Evolutionary conservation across 2,329 filamentous ascomycete species (phyloP).

Genomic region (Chaetomium globosum): DNA sequence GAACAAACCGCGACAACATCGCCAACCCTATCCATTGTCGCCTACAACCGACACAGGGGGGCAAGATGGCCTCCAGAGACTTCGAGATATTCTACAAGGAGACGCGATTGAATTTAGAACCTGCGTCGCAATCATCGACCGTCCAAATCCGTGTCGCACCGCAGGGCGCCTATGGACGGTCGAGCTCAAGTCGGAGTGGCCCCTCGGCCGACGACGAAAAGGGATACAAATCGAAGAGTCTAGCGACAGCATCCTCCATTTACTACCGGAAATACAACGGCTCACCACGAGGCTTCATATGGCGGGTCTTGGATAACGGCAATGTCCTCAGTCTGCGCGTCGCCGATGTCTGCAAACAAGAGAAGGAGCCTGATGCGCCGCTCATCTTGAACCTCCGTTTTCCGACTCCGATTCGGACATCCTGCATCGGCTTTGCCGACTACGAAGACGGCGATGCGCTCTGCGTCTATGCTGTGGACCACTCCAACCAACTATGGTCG

Average conservation of each 20-base stretch:
- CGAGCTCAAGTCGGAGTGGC: conserved; percentile 44
- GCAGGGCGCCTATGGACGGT: conserved; percentile 41
- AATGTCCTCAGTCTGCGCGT: conserved; percentile 80
- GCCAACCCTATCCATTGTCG: conserved; percentile 29
- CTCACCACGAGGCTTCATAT: conserved; percentile 83
- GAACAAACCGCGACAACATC: conserved; percentile 32
- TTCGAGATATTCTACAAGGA: conserved; percentile 78
- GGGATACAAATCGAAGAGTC: conserved; percentile 69
- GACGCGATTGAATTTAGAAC: conserved; percentile 80
- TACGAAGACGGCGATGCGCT: conserved; percentile 75
- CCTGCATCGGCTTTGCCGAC: conserved; percentile 83
- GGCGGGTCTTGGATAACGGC: conserved; percentile 82
- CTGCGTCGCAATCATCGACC: conserved; percentile 67
- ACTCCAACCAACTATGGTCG: conserved; percentile 77
- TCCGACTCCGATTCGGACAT: conserved; percentile 68
- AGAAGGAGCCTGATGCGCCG: conserved; percentile 67
- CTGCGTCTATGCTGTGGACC: conserved; percentile 77
- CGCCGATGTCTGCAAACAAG: conserved; percentile 75
- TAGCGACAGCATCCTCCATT: conserved; percentile 78
- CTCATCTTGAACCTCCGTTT: conserved; percentile 80
- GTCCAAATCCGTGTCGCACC: conserved; percentile 70
- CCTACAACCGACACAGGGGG: conserved; percentile 51
- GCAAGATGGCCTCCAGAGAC: conserved; percentile 66
- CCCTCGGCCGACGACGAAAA: conserved; percentile 66
- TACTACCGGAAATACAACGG: conserved; percentile 78